These are phyloP conservation scores for Urtica urens DNA, from an alignment of 306 rosid species.

Conservation along the genomic window DNA sequence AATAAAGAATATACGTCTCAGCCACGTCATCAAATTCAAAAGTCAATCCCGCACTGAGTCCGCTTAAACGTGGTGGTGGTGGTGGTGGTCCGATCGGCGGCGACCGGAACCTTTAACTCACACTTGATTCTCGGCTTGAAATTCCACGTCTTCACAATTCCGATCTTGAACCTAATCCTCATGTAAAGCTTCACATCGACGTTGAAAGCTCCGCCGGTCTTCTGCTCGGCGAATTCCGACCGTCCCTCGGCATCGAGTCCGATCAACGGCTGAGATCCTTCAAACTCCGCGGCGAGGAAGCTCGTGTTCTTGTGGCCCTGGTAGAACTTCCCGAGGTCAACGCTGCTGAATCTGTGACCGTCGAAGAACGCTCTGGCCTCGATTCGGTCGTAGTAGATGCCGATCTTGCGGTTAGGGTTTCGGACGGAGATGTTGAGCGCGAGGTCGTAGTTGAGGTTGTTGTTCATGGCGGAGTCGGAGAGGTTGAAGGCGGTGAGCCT, in stretches of 20 bases:
- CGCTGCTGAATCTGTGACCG: conserved; percentile 23
- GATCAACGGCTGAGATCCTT: conserved; percentile 28
- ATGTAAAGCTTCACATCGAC: conserved; percentile 50
- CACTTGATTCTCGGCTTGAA: conserved; percentile 51
- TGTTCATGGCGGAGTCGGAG: conserved; percentile 1
- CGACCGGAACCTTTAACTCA: conserved; percentile 42
- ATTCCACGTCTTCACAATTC: conserved; percentile 27
- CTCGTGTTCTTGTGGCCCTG: conserved; percentile 59
- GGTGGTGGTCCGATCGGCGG: conserved; percentile 13
- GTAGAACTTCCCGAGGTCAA: conserved; percentile 25
- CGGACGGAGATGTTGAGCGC: conserved; percentile 30
- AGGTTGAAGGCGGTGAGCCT: conserved; percentile 42
- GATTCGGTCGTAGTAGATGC: conserved; percentile 55
- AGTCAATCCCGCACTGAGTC: conserved; percentile 43
- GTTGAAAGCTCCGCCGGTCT: conserved; percentile 22
- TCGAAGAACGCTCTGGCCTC: conserved; percentile 38
- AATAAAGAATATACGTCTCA: neutral
- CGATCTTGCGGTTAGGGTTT: conserved; percentile 58
- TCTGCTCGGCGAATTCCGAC: conserved; percentile 26
- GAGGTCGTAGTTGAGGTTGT: conserved; percentile 23
- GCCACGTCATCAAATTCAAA: conserved; percentile 15
- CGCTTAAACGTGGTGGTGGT: conserved; percentile 20
- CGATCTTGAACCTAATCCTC: conserved; percentile 42
- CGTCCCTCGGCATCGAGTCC: conserved; percentile 8
- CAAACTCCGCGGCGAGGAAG: conserved; percentile 21